Conservation (phyloP, 2,329 filamentous ascomycete genomes). For the Fusarium solani-melongenae region DNA sequence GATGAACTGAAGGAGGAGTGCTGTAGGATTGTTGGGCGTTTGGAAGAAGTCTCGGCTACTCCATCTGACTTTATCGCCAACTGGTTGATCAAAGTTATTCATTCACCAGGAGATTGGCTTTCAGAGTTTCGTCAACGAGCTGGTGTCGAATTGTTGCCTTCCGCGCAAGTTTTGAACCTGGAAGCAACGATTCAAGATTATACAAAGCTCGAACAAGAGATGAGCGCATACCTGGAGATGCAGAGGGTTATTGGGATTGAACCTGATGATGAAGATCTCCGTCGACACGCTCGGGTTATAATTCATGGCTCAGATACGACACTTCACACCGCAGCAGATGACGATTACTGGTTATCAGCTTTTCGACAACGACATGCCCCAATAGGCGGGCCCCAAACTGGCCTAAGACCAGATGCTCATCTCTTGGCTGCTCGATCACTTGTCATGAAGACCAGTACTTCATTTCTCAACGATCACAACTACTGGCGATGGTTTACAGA, state of each 20-base stretch:
- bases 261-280: constrained; percentile 30
- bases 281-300: constrained; percentile 32
- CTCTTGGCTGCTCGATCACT: constrained; percentile 18
- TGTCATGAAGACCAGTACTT: constrained; percentile 26
- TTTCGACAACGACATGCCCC: constrained; percentile 38
- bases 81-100: constrained; percentile 37
- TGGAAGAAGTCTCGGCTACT: constrained; percentile 34
- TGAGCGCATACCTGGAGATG: constrained; percentile 24
- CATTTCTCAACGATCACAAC: constrained; percentile 41
- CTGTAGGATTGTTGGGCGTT: constrained; percentile 27
- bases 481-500: constrained; percentile 37
- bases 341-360: constrained; percentile 36
- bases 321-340: constrained; percentile 36
- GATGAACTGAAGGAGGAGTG: constrained; percentile 37
- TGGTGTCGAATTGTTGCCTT: constrained; percentile 7
- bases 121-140: constrained; percentile 29
- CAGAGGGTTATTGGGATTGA: constrained; percentile 33
- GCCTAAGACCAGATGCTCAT: neutral
- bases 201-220: constrained; percentile 29
- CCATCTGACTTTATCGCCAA: constrained; percentile 41
- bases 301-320: constrained; percentile 31
- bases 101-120: constrained; percentile 35
- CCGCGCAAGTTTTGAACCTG: neutral
- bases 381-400: constrained; percentile 7
- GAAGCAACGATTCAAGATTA: constrained; percentile 37